Conservation (phyloP, 345 rosid species). For the Carallia pectinifolia region DNA sequence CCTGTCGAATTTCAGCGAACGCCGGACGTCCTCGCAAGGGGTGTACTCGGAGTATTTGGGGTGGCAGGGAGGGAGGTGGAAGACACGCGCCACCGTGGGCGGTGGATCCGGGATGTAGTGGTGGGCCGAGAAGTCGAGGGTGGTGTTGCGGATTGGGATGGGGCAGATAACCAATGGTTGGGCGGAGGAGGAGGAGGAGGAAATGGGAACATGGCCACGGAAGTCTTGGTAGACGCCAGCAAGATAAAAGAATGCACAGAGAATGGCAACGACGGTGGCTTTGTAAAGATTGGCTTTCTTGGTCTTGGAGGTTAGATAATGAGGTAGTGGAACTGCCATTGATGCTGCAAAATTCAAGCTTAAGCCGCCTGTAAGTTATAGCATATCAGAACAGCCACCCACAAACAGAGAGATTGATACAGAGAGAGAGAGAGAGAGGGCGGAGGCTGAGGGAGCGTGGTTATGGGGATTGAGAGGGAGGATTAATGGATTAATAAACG, state of each 20-base stretch:
- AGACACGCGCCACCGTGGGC: conserved; percentile 34
- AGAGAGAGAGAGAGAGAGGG: background rate
- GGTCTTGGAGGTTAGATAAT: conserved; percentile 21
- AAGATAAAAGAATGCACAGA: conserved; percentile 53
- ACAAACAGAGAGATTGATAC: background rate
- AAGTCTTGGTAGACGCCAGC: conserved; percentile 51
- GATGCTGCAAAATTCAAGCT: background rate
- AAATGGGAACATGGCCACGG: conserved; percentile 9
- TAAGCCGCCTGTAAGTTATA: background rate
- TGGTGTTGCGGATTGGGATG: background rate
- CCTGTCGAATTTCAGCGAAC: conserved; percentile 59
- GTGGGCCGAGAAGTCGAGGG: conserved; percentile 56
- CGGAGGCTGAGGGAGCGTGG: background rate
- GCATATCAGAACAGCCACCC: background rate
- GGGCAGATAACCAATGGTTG: conserved; percentile 6
- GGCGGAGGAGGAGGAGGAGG: conserved; percentile 8
- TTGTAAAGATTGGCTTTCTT: conserved; percentile 49
- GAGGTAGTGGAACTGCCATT: conserved; percentile 8
- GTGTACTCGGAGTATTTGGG: conserved; percentile 52
- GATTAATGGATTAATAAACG: background rate
- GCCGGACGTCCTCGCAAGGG: conserved; percentile 67
- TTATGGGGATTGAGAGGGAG: background rate
- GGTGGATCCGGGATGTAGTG: conserved; percentile 50
- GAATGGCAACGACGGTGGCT: conserved; percentile 35
- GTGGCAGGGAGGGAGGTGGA: conserved; percentile 58